Conservation (phyloP, 2,329 filamentous ascomycete species). For the Fusarium sp. region DNA sequence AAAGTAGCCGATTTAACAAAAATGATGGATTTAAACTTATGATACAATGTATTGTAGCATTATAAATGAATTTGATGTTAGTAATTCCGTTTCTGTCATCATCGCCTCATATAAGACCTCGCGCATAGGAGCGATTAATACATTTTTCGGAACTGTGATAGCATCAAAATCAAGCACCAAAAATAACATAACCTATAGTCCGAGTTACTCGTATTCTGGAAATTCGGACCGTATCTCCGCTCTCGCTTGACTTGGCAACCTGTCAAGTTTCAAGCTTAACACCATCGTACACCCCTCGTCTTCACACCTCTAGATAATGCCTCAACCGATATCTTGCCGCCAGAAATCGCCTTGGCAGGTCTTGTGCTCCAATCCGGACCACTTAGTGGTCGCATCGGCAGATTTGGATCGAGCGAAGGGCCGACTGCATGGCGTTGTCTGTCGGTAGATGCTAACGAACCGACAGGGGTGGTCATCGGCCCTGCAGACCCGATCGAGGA, state of each 20-base stretch:
- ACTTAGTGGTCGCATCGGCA: neutral
- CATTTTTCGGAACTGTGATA: neutral
- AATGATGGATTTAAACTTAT: too few species aligned
- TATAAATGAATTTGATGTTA: neutral
- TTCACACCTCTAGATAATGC: neutral
- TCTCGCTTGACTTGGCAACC: neutral
- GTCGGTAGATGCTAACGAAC: slow-evolving; percentile 8
- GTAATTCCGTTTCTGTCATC: neutral
- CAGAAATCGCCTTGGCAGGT: neutral
- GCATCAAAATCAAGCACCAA: neutral
- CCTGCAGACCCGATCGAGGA: neutral
- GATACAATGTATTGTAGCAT: too few species aligned
- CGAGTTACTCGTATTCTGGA: neutral
- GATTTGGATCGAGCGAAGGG: neutral
- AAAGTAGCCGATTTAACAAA: neutral
- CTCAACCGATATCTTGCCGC: neutral
- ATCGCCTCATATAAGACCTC: neutral
- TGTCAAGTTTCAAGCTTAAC: neutral
- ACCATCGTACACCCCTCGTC: neutral
- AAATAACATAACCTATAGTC: neutral
- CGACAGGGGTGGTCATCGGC: neutral
- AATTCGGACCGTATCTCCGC: neutral
- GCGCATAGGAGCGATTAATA: neutral
- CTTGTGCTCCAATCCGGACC: neutral
- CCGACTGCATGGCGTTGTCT: slow-evolving; percentile 2